Base-by-base conservation (phyloP, 305 asterid species). In the Plantago rigida region DNA sequence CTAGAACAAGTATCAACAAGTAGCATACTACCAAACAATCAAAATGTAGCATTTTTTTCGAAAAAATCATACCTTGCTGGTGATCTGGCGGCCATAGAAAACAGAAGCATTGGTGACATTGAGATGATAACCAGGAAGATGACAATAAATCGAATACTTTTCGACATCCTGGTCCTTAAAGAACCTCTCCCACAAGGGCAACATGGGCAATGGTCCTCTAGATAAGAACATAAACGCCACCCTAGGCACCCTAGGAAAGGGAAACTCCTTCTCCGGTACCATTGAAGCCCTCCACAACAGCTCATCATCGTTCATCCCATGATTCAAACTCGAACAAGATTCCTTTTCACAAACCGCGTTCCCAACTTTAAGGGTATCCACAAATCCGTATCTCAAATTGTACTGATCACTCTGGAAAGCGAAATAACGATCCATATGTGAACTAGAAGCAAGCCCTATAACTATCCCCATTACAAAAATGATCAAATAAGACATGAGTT, bases 191-290 rank as follows among this genome's bases (percentile, higher is more conserved):
- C 99, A 92, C 79, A 92, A 59, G 0, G 87, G 90, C 74, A 88
- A 59, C 75, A 92, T 15, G 12, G 99, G 99, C 75, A 92, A 76
- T 0, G 90, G 82, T 39, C 99, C 99, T 57, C 93, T 78, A 0
- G 96, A 81, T 81, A 92, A 63, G 82, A 86, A 92, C 96, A 92
- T 75, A 69, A 88, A 92, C 0, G 99, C 96, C 69, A 92, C 94
- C 70, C 76, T 83, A 9, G 93, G 90, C 55, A 83, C 84, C 68
- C 88, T 80, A 73, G 51, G 75, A 70, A 81, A 86, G 14, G 99
- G 99, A 47, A 71, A 88, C 68, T 83, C 93, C 49, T 73, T 84
- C 36, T 78, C 73, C 31, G 99, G 96, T 63, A 88, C 94, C 68
- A 92, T 51, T 13, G 99, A 81, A 29, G 95, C 95, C 80, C 99